These are phyloP conservation scores for Pythium plurisporium DNA, from an alignment of 352 stramenopile genomes.

Conservation along the genomic window DNA sequence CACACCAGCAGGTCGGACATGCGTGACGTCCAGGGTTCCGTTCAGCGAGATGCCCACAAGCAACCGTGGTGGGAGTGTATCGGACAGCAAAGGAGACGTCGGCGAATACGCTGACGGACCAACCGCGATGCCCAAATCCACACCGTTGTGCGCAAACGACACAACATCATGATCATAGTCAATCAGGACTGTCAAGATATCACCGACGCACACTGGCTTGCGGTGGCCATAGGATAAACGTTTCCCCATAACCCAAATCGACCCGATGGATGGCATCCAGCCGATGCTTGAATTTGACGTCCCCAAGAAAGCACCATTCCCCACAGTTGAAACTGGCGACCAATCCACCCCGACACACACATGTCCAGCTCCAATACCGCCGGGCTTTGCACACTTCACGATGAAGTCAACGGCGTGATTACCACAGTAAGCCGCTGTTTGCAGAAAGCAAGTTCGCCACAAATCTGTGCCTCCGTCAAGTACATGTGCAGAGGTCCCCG, in stretches of 20 bases:
- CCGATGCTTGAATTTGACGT: conserved; percentile 42
- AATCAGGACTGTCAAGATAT: conserved; percentile 69
- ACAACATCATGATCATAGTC: conserved; percentile 75
- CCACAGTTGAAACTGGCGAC: conserved; percentile 5
- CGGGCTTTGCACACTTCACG: conserved; percentile 64
- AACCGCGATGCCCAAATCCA: conserved; percentile 48
- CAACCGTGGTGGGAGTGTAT: conserved; percentile 25
- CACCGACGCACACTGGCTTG: conserved; percentile 40
- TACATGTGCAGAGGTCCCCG: conserved; percentile 53
- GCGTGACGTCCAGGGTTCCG: conserved; percentile 61
- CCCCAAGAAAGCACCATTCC: conserved; percentile 2
- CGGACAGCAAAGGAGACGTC: background rate
- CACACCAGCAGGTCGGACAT: conserved; percentile 67
- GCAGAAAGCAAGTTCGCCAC: conserved; percentile 67
- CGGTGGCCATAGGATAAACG: conserved; percentile 46
- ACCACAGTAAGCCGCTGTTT: conserved; percentile 56
- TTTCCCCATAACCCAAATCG: conserved; percentile 65
- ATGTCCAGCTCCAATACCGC: conserved; percentile 61
- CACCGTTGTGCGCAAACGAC: conserved; percentile 71
- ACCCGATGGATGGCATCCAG: conserved; percentile 82
- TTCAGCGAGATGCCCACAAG: conserved; percentile 64
- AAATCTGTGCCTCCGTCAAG: conserved; percentile 31
- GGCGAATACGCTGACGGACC: conserved; percentile 32
- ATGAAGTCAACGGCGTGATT: conserved; percentile 77
- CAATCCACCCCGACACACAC: conserved; percentile 76